These are phyloP conservation scores for Syzygium jambos DNA, from an alignment of 345 rosid species.

Conservation along the genomic window DNA sequence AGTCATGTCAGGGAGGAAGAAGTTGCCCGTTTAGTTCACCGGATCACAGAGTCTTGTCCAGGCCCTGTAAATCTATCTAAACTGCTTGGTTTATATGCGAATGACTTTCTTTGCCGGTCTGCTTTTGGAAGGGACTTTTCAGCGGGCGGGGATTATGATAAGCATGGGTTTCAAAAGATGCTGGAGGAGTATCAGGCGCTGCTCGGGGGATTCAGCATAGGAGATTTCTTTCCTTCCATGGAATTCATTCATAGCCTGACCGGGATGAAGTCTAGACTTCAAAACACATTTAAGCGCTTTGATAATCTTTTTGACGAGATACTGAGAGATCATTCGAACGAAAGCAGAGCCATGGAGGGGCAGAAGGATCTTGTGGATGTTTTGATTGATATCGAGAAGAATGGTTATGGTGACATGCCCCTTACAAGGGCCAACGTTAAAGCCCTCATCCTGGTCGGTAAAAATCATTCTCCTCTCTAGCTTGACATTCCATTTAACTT, in stretches of 20 bases:
- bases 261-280: slow-evolving; percentile 22
- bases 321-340: slow-evolving; percentile 14
- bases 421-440: slow-evolving; percentile 30
- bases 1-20: slow-evolving; percentile 28
- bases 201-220: slow-evolving; percentile 18
- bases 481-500: not conserved
- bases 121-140: slow-evolving; percentile 26
- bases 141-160: slow-evolving; percentile 18
- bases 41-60: slow-evolving; percentile 13
- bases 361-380: slow-evolving; percentile 25
- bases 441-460: slow-evolving; percentile 36
- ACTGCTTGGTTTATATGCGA: slow-evolving; percentile 18
- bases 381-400: slow-evolving; percentile 18
- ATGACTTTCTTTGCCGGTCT: slow-evolving; percentile 21
- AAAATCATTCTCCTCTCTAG: not conserved
- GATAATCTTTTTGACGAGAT: slow-evolving; percentile 22
- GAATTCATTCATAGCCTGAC: slow-evolving; percentile 27
- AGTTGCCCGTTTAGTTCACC: slow-evolving; percentile 20
- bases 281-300: slow-evolving; percentile 12
- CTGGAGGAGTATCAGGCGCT: slow-evolving; percentile 32
- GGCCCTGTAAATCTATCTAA: slow-evolving; percentile 16
- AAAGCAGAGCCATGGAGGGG: not conserved
- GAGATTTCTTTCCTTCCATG: slow-evolving; percentile 38
- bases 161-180: slow-evolving; percentile 36
- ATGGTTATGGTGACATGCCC: slow-evolving; percentile 10